Conservation (phyloP, 2,329 filamentous ascomycete species). For the Grosmannia serpens region DNA sequence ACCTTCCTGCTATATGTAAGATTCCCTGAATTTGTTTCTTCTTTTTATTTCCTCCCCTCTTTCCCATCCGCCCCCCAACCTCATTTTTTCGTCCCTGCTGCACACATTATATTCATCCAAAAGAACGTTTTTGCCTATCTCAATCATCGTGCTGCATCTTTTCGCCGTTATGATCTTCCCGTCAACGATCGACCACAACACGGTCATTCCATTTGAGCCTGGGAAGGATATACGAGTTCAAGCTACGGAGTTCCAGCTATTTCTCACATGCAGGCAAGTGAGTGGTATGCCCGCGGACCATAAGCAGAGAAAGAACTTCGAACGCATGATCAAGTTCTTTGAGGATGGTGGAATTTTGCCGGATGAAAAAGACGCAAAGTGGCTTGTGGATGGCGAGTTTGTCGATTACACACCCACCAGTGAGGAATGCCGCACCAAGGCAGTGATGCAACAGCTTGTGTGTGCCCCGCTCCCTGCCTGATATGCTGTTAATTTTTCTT, state of each 20-base stretch:
- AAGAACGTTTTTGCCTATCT: not conserved
- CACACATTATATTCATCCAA: too few relatives aligned
- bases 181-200: not conserved
- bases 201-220: not conserved
- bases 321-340: not conserved
- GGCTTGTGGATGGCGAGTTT: not conserved
- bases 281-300: not conserved
- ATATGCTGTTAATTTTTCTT: not conserved
- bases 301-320: not conserved
- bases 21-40: not conserved
- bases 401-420: not conserved
- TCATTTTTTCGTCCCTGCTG: too few relatives aligned
- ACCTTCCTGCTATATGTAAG: not conserved
- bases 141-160: not conserved
- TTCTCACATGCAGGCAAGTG: not conserved
- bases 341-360: not conserved
- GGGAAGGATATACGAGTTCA: not conserved
- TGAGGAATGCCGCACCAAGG: not conserved
- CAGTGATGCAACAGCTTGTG: not conserved
- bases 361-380: not conserved
- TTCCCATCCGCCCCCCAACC: not conserved
- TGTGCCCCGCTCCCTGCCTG: not conserved
- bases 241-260: not conserved
- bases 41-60: not conserved
- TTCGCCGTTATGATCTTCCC: not conserved